A percentile compares a stretch with the other conserved stretches of the same genome.
phyloP scores from a whole-genome alignment of 768 basidiomycete genomes.

The Suillus paluster region DNA sequence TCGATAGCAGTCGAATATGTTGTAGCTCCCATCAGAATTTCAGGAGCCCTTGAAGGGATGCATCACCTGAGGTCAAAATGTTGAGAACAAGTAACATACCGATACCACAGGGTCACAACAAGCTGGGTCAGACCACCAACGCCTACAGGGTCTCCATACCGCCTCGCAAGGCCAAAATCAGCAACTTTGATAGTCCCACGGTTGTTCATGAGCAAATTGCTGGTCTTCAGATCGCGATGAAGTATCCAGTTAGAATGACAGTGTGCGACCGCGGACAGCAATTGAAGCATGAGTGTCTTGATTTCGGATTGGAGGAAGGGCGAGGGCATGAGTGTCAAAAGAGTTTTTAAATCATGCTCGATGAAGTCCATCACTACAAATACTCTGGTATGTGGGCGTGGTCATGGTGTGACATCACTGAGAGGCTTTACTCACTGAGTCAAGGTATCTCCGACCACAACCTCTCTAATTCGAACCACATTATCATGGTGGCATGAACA shows the following conservation, averaged over 20 bases:
- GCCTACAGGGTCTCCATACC: conserved; percentile 96
- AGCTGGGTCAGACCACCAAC: conserved; percentile 97
- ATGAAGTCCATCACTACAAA: conserved; percentile 99
- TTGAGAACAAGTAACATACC: conserved; percentile 55
- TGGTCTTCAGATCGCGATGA: conserved; percentile 96
- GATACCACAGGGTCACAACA: conserved; percentile 98
- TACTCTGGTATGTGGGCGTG: conserved; percentile 58
- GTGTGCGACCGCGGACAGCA: conserved; percentile 90
- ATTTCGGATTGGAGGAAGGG: conserved; percentile 98
- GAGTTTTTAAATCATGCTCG: conserved; percentile 97
- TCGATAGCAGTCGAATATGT: conserved; percentile 96
- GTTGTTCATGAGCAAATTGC: conserved; percentile 98
- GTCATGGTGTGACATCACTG: conserved; percentile 14
- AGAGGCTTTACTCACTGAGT: conserved; percentile 84
- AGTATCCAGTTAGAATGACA: conserved; percentile 98
- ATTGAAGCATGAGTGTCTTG: conserved; percentile 94
- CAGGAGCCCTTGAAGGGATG: conserved; percentile 71
- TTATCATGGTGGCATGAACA: conserved; percentile 94
- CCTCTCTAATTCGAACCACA: conserved; percentile 95
- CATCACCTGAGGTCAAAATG: conserved; percentile 20
- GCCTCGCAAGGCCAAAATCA: conserved; percentile 94
- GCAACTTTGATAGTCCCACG: conserved; percentile 98
- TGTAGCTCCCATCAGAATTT: conserved; percentile 90
- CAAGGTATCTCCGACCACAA: conserved; percentile 97
- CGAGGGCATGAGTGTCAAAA: conserved; percentile 92